These are phyloP conservation scores for Penicillium sp. DNA, from an alignment of 2,329 filamentous ascomycete species.

Conservation along the genomic window DNA sequence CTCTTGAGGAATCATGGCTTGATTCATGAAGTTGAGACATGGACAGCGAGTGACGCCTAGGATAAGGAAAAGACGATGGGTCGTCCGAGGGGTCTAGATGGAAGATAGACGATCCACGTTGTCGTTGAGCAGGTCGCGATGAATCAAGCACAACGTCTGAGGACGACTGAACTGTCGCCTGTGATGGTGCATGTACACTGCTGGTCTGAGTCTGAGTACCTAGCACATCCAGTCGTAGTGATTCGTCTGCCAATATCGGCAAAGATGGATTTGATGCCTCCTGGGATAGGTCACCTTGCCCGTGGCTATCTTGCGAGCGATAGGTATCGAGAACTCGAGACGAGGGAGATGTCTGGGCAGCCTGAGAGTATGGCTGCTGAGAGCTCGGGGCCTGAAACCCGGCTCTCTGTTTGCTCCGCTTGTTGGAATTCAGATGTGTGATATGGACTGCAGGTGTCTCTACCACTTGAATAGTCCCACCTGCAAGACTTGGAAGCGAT, in stretches of 20 bases:
- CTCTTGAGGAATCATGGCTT: constrained; percentile 3
- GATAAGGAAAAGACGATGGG: constrained; percentile 14
- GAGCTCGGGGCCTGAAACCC: neutral
- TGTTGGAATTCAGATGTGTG: constrained; percentile 4
- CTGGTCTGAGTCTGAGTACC: constrained; percentile 22
- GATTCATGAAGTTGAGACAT: constrained; percentile 5
- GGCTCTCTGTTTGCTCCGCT: neutral
- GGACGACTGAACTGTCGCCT: constrained; percentile 13
- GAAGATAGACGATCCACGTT: constrained; percentile 8
- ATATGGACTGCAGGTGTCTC: constrained; percentile 23
- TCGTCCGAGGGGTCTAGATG: constrained; percentile 9
- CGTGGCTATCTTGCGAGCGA: constrained; percentile 18
- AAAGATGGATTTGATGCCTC: constrained; percentile 9
- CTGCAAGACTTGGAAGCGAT: constrained; percentile 14
- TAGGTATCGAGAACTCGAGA: constrained; percentile 30
- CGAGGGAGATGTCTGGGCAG: constrained; percentile 27
- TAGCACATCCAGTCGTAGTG: constrained; percentile 12
- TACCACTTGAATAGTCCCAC: constrained; percentile 25
- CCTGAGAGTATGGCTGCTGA: constrained; percentile 17
- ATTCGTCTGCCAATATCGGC: neutral
- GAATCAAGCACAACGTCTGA: constrained; percentile 20
- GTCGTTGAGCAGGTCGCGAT: constrained; percentile 15
- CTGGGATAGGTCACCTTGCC: constrained; percentile 14
- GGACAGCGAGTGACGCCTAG: constrained; percentile 13
- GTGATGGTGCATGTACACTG: constrained; percentile 12